Evolutionary conservation across 2,329 filamentous ascomycete genomes (phyloP), one percentile per base, ranked within the genome.

Genomic region (Claviceps capensis): DNA sequence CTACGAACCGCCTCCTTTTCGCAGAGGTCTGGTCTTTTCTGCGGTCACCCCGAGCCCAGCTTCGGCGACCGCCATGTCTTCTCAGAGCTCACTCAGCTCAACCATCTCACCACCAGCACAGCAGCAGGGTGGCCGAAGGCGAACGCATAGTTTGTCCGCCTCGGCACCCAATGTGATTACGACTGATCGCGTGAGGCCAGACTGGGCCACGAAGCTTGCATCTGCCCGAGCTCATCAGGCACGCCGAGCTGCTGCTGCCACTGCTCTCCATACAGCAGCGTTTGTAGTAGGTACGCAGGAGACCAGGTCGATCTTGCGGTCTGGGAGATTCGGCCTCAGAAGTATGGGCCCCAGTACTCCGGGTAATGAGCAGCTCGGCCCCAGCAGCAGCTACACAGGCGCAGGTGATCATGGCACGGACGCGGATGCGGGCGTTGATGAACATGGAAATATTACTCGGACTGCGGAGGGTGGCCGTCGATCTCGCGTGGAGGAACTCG

Each of bases 231-330:
- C 88, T 5, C 88, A 96, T 64, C 85, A 89, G 56, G 81, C 93
- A 5, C 78, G 93, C 54, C 77, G 93, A 57, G 88, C 93, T 23
- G 93, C 93, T 1, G 93, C 93, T 0, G 93, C 93, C 0, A 97
- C 93, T 0, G 91, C 93, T 16, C 71, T 97, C 4, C 93, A 98
- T 60, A 95, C 93, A 30, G 93, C 93, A 5, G 93, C 93, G 0
- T 97, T 97, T 64, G 72, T 97, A 49, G 88, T 95, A 72, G 83
- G 83, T 8, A 82, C 83, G 55, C 71, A 69, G 40, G 74, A 79
- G 11, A 69, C 69, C 54, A 70, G 79, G 37, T 74, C 74, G 0
- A 73, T 67, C 23, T 56, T 69, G 4, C 65, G 72, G 16, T 61
- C 71, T 1, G 67, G 74, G 14, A 72, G 81, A 4, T 81, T 83